Base-by-base conservation (phyloP, 2,329 filamentous ascomycete genomes). In the Truncatella angustata region DNA sequence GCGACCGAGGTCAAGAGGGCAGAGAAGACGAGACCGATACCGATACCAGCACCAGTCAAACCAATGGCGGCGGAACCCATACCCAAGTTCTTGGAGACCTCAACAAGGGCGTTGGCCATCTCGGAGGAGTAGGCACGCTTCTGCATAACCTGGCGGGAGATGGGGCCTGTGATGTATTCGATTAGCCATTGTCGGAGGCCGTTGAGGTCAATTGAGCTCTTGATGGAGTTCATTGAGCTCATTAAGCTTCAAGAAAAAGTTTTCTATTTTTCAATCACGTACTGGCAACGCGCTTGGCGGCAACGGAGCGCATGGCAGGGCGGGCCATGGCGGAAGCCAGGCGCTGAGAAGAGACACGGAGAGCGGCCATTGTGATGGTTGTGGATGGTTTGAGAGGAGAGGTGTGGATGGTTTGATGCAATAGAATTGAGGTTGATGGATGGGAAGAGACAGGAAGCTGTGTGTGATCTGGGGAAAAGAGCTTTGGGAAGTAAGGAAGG, bases 1-100 rank as follows among this genome's bases (percentile, higher is more conserved):
- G 90, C 89, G 75, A 94, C 90, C 80, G 86, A 86, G 78, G 89
- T 86, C 72, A 95, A 83, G 73, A 95, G 89, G 70, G 89, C 86
- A 73, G 88, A 90, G 85, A 95, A 95, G 73, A 95, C 90, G 73
- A 93, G 86, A 83, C 90, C 90, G 78, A 94, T 95, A 90, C 90
- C 90, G 76, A 94, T 90, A 91, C 90, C 88, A 72, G 89, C 88
- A 87, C 88, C 88, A 73, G 88, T 90, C 70, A 95, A 88, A 88
- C 90, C 90, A 72, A 95, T 91, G 80, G 90, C 90, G 70, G 90
- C 90, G 67, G 86, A 81, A 77, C 88, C 88, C 88, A 91, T 91
- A 84, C 88, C 88, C 70, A 91, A 75, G 86, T 91, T 91, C 85
- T 91, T 88, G 77, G 88, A 91, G 78, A 90, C 88, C 83, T 91